Evolutionary conservation across 1,284 basidiomycete genomes (phyloP).

Genomic region (Pulveroboletus ridleyi): DNA sequence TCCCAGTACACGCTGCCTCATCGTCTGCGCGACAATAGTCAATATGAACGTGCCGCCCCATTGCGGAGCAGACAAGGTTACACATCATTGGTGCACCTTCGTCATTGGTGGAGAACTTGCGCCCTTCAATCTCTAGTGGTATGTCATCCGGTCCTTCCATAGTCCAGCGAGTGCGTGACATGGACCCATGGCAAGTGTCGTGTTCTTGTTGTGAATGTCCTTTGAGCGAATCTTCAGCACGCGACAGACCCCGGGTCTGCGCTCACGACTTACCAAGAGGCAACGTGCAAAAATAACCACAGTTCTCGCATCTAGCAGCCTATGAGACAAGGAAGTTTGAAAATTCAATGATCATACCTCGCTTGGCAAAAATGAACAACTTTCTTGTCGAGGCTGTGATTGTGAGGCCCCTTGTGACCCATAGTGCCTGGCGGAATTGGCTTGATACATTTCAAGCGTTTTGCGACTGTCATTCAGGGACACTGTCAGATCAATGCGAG

Average conservation of each 20-base stretch:
- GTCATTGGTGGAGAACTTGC: conserved; percentile 60
- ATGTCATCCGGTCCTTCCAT: conserved; percentile 54
- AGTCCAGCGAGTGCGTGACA: conserved; percentile 62
- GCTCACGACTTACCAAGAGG: conserved; percentile 50
- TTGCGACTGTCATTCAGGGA: conserved; percentile 43
- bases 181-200: conserved; percentile 68
- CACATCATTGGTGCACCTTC: conserved; percentile 73
- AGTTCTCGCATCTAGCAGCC: conserved; percentile 52
- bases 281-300: conserved; percentile 64
- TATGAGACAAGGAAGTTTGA: not conserved
- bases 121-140: conserved; percentile 57
- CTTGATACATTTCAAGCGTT: conserved; percentile 54
- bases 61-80: conserved; percentile 57
- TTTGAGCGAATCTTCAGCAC: conserved; percentile 31
- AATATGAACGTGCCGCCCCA: conserved; percentile 63
- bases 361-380: conserved; percentile 58
- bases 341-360: conserved; percentile 37
- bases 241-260: rapidly evolving
- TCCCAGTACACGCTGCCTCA: conserved; percentile 44
- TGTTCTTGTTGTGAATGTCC: conserved; percentile 67
- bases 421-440: conserved; percentile 49
- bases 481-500: not conserved
- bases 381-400: conserved; percentile 49
- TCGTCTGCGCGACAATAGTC: conserved; percentile 56
- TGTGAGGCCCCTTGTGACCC: conserved; percentile 53